A percentile compares a stretch with the other conserved stretches of the same genome.
These are phyloP conservation scores for Protea cynaroides DNA, from an alignment of 164 flowering plant species.

Conservation along the genomic window DNA sequence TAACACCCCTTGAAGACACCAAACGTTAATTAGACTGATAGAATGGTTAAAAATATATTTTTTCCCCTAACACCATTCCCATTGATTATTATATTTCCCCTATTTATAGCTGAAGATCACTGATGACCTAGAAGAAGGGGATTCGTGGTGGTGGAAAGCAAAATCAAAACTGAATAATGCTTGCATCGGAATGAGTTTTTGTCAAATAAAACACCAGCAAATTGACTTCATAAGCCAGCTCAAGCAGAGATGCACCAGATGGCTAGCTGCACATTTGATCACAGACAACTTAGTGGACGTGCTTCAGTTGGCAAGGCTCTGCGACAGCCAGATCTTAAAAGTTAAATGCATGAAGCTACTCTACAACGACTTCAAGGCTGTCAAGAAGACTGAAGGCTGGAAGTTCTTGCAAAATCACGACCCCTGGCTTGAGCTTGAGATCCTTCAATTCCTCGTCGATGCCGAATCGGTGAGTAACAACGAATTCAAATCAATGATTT, in stretches of 20 bases:
- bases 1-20: too few species aligned
- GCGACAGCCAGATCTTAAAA: slow-evolving; percentile 76
- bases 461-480: slow-evolving; percentile 47
- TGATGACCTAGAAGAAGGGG: too few species aligned
- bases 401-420: slow-evolving; percentile 72
- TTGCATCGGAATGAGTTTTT: too few species aligned
- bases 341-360: slow-evolving; percentile 72
- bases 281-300: slow-evolving; percentile 76
- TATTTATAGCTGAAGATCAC: too few species aligned
- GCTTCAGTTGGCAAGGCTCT: slow-evolving; percentile 68
- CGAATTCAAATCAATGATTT: background rate
- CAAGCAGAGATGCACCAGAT: slow-evolving; percentile 63
- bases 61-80: too few species aligned
- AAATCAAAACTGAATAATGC: too few species aligned
- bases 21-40: too few species aligned
- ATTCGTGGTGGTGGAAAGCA: too few species aligned
- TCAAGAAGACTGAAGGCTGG: slow-evolving; percentile 84
- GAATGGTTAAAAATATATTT: too few species aligned
- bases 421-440: slow-evolving; percentile 81
- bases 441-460: slow-evolving; percentile 82
- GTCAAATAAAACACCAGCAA: too few species aligned
- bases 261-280: slow-evolving; percentile 38
- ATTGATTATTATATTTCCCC: too few species aligned
- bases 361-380: slow-evolving; percentile 45
- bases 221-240: slow-evolving; percentile 49